Evolutionary conservation across 768 basidiomycete genomes (phyloP).

Genomic region (Auricularia auricula-judae): DNA sequence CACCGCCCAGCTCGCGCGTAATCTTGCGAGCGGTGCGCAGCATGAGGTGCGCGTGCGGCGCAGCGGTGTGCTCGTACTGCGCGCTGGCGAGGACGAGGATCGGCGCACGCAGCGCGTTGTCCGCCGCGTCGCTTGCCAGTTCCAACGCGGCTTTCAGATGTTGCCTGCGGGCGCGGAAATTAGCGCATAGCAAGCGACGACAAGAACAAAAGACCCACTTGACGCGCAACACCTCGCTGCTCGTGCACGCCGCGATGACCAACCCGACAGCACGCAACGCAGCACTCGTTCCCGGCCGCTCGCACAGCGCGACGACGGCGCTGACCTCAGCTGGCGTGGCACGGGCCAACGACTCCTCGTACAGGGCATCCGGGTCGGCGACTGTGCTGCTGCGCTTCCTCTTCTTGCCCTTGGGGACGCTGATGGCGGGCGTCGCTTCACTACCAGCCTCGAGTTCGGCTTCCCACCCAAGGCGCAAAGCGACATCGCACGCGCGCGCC

Average conservation of each 20-base stretch:
- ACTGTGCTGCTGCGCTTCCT: slow-evolving; percentile 2
- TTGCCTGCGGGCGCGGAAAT: slow-evolving; percentile 27
- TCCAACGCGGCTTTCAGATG: slow-evolving; percentile 51
- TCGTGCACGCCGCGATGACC: slow-evolving; percentile 37
- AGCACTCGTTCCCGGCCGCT: slow-evolving; percentile 40
- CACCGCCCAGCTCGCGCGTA: slow-evolving; percentile 58
- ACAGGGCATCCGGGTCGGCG: slow-evolving; percentile 11
- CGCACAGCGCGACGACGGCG: slow-evolving; percentile 17
- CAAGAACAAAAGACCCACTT: slow-evolving; percentile 36
- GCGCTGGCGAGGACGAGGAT: slow-evolving; percentile 56
- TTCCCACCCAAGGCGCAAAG: slow-evolving; percentile 25
- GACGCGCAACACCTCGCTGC: slow-evolving; percentile 44
- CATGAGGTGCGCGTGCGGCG: slow-evolving; percentile 57
- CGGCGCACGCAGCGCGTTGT: slow-evolving; percentile 64
- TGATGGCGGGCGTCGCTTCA: slow-evolving; percentile 14
- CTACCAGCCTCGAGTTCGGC: slow-evolving; percentile 18
- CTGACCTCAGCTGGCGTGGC: slow-evolving; percentile 7
- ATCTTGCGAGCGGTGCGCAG: slow-evolving; percentile 58
- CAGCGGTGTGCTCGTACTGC: slow-evolving; percentile 61
- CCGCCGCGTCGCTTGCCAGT: slow-evolving; percentile 44
- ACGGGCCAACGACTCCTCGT: slow-evolving; percentile 15
- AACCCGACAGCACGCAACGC: slow-evolving; percentile 44
- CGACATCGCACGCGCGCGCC: slow-evolving; percentile 42
- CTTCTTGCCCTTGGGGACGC: background rate
- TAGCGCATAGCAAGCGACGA: slow-evolving; percentile 8